phyloP scores from a whole-genome alignment of 768 basidiomycete genomes.

The Heimioporus sp. region DNA sequence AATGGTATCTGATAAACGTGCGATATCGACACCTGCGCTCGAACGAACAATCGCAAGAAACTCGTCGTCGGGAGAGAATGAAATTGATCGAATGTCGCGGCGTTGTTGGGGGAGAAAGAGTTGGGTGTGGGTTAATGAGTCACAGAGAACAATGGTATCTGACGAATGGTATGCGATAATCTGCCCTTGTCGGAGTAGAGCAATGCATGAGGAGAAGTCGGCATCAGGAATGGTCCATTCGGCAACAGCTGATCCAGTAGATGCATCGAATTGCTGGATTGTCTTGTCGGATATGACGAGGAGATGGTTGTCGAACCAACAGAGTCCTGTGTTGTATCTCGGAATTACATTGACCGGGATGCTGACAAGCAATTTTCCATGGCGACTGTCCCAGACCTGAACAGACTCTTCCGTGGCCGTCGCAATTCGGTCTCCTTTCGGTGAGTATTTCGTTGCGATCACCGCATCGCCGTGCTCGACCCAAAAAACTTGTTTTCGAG shows the following conservation, averaged over 20 bases:
- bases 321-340: not conserved
- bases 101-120: not conserved
- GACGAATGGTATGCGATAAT: not conserved
- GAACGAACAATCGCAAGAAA: not conserved
- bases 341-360: too few relatives aligned
- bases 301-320: constrained; percentile 2
- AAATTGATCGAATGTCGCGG: not conserved
- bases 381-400: too few relatives aligned
- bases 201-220: not conserved
- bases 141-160: not conserved
- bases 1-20: too few relatives aligned
- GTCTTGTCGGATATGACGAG: too few relatives aligned
- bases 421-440: too few relatives aligned
- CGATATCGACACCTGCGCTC: too few relatives aligned
- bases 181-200: not conserved
- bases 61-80: not conserved
- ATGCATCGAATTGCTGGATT: not conserved
- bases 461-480: too few relatives aligned
- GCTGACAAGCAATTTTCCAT: too few relatives aligned
- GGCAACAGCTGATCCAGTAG: not conserved
- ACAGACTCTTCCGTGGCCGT: too few relatives aligned
- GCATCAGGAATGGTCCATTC: not conserved
- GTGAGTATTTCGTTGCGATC: too few relatives aligned
- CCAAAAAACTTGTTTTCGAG: too few relatives aligned
- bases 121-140: not conserved